Conservation (phyloP, 176 grass and related monocot species). For the Poa pratensis region DNA sequence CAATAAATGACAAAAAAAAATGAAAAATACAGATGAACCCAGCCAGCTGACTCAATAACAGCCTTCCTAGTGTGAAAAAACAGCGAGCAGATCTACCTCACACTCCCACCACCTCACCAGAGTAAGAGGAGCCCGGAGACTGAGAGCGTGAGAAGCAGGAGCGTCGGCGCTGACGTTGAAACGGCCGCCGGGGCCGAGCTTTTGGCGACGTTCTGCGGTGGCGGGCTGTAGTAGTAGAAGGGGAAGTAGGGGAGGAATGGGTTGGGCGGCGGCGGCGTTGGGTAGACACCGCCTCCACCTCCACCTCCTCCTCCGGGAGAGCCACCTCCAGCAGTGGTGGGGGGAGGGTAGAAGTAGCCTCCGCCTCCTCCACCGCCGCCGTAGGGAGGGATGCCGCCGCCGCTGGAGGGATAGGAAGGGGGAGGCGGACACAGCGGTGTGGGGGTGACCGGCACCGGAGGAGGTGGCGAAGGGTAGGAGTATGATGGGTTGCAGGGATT, state of each 20-base stretch:
- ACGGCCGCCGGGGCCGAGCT: constrained; percentile 16
- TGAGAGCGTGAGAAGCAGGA: constrained; percentile 6
- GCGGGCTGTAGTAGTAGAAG: constrained; percentile 94
- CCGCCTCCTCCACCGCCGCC: not conserved
- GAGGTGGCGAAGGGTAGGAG: constrained; percentile 57
- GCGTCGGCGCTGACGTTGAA: not conserved
- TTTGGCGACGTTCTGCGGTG: constrained; percentile 39
- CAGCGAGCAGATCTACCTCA: constrained; percentile 39
- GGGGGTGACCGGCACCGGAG: constrained; percentile 36
- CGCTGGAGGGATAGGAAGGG: constrained; percentile 27
- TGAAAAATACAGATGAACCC: constrained; percentile 22
- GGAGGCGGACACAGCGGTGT: constrained; percentile 43
- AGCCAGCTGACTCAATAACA: not conserved
- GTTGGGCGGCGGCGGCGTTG: constrained; percentile 86
- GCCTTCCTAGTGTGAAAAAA: not conserved
- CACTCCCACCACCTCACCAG: constrained; percentile 5
- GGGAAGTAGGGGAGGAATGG: constrained; percentile 97
- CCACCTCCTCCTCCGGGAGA: not conserved
- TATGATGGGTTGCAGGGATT: constrained; percentile 69
- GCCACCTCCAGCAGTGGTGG: constrained; percentile 33
- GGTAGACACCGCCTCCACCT: constrained; percentile 34
- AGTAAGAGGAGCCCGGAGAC: constrained; percentile 16
- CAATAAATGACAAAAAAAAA: not conserved
- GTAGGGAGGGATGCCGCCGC: constrained; percentile 26
- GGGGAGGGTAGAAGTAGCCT: constrained; percentile 44